Conservation (phyloP, 148 eudicot genomes). For the Amaranthus cruentus region DNA sequence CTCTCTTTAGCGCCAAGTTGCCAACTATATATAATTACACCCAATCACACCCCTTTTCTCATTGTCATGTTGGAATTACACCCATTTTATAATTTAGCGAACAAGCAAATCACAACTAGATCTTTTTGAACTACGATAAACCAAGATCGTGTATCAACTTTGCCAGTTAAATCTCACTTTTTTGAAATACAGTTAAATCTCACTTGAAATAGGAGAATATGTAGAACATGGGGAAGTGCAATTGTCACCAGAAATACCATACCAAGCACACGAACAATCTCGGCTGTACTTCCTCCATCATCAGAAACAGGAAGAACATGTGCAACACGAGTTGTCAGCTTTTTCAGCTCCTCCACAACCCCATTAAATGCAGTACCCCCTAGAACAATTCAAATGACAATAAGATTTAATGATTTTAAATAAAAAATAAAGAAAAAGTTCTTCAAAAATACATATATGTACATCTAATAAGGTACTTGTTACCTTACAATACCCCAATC, state of each 20-base stretch:
- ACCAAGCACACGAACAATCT: conserved; percentile 99
- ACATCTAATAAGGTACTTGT: not conserved
- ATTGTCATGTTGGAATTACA: not conserved
- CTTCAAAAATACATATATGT: not conserved
- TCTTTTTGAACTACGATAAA: no score
- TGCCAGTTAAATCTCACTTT: no score
- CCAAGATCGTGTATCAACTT: no score
- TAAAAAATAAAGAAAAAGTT: not conserved
- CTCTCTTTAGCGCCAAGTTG: not conserved
- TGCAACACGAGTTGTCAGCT: conserved; percentile 80
- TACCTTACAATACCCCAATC: not conserved
- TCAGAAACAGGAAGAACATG: conserved; percentile 99
- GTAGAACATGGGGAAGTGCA: not conserved
- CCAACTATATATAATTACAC: not conserved
- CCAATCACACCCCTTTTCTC: not conserved
- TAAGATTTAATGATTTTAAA: not conserved
- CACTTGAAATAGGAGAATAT: not conserved
- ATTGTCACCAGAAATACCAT: conserved; percentile 24
- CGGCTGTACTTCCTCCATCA: conserved; percentile 99
- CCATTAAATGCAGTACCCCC: conserved; percentile 99
- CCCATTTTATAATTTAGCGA: not conserved
- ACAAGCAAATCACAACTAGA: not conserved
- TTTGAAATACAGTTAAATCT: not conserved
- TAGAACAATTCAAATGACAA: conserved; percentile 23
- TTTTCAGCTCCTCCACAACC: conserved; percentile 91